These are phyloP conservation scores for Leccinum fallax DNA, from an alignment of 1,284 basidiomycete genomes.

Conservation along the genomic window DNA sequence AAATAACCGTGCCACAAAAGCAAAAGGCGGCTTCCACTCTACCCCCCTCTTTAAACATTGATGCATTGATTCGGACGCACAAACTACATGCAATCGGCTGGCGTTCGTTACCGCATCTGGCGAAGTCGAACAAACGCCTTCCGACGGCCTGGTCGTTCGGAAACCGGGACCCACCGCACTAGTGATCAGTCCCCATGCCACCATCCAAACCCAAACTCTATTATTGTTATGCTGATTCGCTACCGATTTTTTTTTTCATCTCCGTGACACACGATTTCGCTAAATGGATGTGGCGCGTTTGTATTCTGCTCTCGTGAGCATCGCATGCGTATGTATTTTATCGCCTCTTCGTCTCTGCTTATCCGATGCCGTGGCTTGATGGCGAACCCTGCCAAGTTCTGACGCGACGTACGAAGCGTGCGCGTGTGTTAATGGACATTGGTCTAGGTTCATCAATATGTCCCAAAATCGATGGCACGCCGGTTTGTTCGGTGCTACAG, in stretches of 20 bases:
- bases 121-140: not conserved
- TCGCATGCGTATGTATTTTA: not conserved
- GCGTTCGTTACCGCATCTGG: constrained; percentile 10
- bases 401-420: not conserved
- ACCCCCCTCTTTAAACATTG: constrained; percentile 6
- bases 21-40: constrained; percentile 5
- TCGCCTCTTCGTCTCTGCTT: not conserved
- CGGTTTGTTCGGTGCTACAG: not conserved
- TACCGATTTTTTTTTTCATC: not conserved
- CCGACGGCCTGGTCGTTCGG: not conserved
- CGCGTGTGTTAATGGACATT: not conserved
- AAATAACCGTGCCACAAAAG: not conserved
- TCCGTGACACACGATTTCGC: not conserved
- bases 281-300: not conserved
- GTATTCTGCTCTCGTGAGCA: not conserved
- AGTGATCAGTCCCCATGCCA: not conserved
- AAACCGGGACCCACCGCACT: not conserved
- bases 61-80: not conserved
- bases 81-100: constrained; percentile 1
- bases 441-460: not conserved
- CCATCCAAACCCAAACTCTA: not conserved
- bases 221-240: not conserved
- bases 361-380: constrained; percentile 1
- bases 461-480: not conserved
- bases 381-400: not conserved